Evolutionary conservation across 2,329 filamentous ascomycete species (phyloP), one percentile per base, ranked within the genome.

Genomic region (Hymenotorrendiella dingleyae): DNA sequence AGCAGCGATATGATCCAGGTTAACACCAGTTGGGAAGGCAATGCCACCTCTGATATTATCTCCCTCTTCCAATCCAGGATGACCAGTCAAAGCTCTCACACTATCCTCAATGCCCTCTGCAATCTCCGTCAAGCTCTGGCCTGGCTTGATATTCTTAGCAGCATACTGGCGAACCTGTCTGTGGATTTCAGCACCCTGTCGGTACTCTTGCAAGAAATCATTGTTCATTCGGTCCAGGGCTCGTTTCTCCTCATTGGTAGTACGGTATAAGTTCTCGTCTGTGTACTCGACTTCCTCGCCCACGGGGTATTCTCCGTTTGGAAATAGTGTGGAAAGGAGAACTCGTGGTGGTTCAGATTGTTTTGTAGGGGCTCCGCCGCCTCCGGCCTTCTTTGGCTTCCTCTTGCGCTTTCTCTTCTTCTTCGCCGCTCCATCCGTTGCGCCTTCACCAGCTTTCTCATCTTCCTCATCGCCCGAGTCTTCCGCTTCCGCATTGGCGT

Each of bases 71-170:
- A 93, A 66, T 6, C 86, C 88, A 53, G 76, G 71, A 62, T 94
- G 86, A 5, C 85, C 87, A 2, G 83, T 83, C 50, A 94, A 65
- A 23, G 82, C 78, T 50, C 87, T 78, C 26, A 93, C 86, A 39
- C 84, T 77, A 61, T 91, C 79, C 64, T 94, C 88, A 55, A 94
- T 94, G n/a, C 82, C 83, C 61, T 91, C 82, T 7, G 86, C 86
- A 53, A 94, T 91, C 63, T 89, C 82, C 3, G 82, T 88, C 60
- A 94, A 67, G 6, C 75, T 78, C 72, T 87, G 82, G 36, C 88
- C 88, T 1, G 88, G 88, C 69, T 84, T 84, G 60, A 93, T 86
- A 59, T 74, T 82, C 62, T 82, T 82, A 65, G 87, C 82, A 3
- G 85, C 86, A 75, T 85, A 90, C 63, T 88, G 82, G 38, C 88